Evolutionary conservation across 2,329 filamentous ascomycete species (phyloP), one percentile per base, ranked within the genome.

Genomic region (Microascus cirrosus): DNA sequence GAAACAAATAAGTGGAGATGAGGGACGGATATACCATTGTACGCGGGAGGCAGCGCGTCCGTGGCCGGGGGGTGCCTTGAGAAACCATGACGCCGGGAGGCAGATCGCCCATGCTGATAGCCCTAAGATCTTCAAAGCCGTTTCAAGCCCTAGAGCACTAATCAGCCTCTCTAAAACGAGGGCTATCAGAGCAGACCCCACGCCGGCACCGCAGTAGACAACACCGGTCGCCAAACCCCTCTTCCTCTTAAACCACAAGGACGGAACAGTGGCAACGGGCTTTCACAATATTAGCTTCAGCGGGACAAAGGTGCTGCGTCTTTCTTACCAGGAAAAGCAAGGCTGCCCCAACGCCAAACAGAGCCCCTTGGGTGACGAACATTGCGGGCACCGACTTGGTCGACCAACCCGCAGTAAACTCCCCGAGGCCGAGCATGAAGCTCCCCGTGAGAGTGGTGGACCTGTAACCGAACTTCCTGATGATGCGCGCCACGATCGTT

Each of bases 61-160:
- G 0, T 58, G 60, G 3, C 61, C 60, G 2, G 54, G 24, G 0
- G 64, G 64, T 6, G 63, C 61, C 28, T 60, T 62, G 1, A 67
- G 62, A 42, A 66, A 67, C 13, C 63, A 68, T 0, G 66, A 64
- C 1, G 67, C 65, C 0, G 67, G 66, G 4, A 68, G 62, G 3
- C 67, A 68, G 2, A 68, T 64, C 1, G 59, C 64, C 67, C 67
- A 68, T 0, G 67, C 62, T 59, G 66, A 60, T 34, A 65, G 62
- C 1, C 61, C 63, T 0, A 69, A 57, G 12, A 68, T 63, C 1
- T 65, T 64, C 45, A 68, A 67, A 0, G 67, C 65, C 65, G 65
- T 66, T 0, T 63, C 61, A 6, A 67, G 63, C 12, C 63, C 66
- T 0, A 67, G 50, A 6, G 57, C 55, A 1, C 56, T 56, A 2